Evolutionary conservation across 345 rosid species (phyloP).

Genomic region (Eucalyptus curtisii): DNA sequence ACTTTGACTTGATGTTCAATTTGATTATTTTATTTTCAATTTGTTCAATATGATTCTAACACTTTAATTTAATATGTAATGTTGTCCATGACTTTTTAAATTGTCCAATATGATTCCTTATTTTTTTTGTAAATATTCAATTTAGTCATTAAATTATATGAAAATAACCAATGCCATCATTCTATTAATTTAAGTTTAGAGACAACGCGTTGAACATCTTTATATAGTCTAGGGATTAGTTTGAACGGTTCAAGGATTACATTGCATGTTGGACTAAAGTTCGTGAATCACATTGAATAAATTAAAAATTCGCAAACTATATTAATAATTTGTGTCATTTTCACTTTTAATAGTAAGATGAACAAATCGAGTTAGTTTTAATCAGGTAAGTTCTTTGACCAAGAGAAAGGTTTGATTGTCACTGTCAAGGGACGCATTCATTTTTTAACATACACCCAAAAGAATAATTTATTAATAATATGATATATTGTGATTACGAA

Average conservation of each 20-base stretch:
- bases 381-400: not conserved
- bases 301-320: too few species aligned
- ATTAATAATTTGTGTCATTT: too few species aligned
- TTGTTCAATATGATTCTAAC: not conserved
- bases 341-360: not conserved
- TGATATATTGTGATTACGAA: not conserved
- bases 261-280: not conserved
- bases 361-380: not conserved
- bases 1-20: too few species aligned
- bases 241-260: too few species aligned
- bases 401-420: not conserved
- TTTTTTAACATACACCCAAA: not conserved
- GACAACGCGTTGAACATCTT: too few species aligned
- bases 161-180: not conserved
- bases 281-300: fast-evolving
- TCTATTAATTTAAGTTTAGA: too few species aligned
- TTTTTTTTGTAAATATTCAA: too few species aligned
- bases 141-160: not conserved
- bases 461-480: not conserved
- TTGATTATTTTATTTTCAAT: too few species aligned
- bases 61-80: too few species aligned
- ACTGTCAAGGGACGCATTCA: not conserved
- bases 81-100: not conserved
- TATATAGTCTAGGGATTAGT: too few species aligned
- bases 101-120: too few species aligned